A percentile compares a stretch with the other conserved stretches of the same genome.
phyloP scores from a whole-genome alignment of 768 basidiomycete genomes.

The Glaciozyma martinii region DNA sequence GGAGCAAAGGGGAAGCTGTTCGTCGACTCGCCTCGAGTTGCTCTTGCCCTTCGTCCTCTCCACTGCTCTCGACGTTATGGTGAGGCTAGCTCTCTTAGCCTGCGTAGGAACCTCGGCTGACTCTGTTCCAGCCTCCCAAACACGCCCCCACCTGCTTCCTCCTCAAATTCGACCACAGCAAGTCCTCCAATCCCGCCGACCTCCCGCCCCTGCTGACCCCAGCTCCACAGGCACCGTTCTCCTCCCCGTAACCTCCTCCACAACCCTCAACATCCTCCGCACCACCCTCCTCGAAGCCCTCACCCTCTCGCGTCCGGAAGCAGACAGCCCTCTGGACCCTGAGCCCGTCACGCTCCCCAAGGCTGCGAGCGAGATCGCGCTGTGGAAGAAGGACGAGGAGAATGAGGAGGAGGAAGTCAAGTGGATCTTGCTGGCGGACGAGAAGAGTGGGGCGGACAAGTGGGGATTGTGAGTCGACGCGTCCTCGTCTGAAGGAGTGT shows the following conservation, averaged over 20 bases:
- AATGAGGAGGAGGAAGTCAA: slow-evolving; percentile 6
- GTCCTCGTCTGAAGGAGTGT: neutral
- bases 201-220: neutral
- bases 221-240: slow-evolving; percentile 22
- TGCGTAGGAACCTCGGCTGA: no score
- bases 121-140: slow-evolving; percentile 1
- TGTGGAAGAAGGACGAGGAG: slow-evolving; percentile 16
- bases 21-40: no score
- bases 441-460: slow-evolving; percentile 24
- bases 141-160: slow-evolving; percentile 19
- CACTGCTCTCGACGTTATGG: no score
- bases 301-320: neutral
- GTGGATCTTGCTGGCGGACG: slow-evolving; percentile 23
- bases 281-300: slow-evolving; percentile 11
- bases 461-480: slow-evolving; percentile 22
- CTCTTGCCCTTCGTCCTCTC: no score
- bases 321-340: neutral
- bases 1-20: no score
- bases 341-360: slow-evolving; percentile 6
- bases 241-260: slow-evolving; percentile 13
- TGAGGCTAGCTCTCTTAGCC: no score
- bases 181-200: neutral
- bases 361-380: slow-evolving; percentile 9
- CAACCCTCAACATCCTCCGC: slow-evolving; percentile 17
- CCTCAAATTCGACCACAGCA: slow-evolving; percentile 20